A percentile compares a stretch with the other conserved stretches of the same genome.
These are phyloP conservation scores for Linum tenue DNA, from an alignment of 345 rosid species.

Conservation along the genomic window DNA sequence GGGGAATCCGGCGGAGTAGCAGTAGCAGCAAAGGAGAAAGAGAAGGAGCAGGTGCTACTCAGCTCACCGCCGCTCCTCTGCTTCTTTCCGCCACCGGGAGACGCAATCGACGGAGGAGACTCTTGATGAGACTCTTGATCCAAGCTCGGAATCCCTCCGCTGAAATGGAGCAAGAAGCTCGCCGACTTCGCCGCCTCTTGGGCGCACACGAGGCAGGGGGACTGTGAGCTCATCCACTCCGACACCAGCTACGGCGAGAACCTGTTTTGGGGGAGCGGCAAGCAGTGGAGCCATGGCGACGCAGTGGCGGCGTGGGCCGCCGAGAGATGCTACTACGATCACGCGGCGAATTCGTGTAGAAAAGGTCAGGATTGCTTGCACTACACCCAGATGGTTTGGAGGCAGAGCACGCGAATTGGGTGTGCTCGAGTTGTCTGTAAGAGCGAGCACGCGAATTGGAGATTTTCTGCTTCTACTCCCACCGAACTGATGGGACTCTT, in stretches of 20 bases:
- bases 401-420: conserved; percentile 18
- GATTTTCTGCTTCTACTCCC: too few relatives aligned
- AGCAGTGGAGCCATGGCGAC: conserved; percentile 35
- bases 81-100: too few relatives aligned
- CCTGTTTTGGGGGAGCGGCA: conserved; percentile 55
- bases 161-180: conserved; percentile 46
- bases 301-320: conserved; percentile 51
- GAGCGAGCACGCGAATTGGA: conserved; percentile 17
- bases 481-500: too few relatives aligned
- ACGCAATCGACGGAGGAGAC: too few relatives aligned
- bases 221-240: conserved; percentile 47
- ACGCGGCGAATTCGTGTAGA: conserved; percentile 31
- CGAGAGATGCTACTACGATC: conserved; percentile 36
- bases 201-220: conserved; percentile 30
- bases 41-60: too few relatives aligned
- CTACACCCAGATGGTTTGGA: conserved; percentile 37
- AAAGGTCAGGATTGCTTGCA: conserved; percentile 17
- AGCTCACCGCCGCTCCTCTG: too few relatives aligned
- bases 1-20: too few relatives aligned
- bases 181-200: conserved; percentile 37
- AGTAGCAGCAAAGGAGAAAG: too few relatives aligned
- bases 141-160: conserved; percentile 39
- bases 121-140: conserved; percentile 13
- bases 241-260: conserved; percentile 46
- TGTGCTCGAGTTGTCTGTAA: conserved; percentile 42